Evolutionary conservation across 345 rosid genomes (phyloP).

Genomic region (Syzygium jambos): DNA sequence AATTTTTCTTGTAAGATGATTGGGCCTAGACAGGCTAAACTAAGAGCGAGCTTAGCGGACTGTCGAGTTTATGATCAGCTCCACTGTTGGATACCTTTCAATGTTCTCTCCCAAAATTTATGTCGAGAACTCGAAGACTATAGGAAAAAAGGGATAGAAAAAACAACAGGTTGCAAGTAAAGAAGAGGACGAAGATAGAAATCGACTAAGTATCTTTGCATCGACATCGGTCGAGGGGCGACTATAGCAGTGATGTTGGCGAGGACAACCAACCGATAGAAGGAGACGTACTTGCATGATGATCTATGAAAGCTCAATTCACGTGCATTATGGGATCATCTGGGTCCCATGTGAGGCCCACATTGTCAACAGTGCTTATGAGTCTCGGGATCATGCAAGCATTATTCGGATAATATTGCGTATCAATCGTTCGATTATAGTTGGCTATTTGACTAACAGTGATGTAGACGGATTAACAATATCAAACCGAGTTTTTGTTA

Average conservation of each 20-base stretch:
- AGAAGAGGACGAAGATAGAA: background rate
- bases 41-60: background rate
- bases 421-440: background rate
- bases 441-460: background rate
- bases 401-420: background rate
- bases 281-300: background rate
- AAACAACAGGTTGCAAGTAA: background rate
- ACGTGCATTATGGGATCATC: background rate
- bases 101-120: background rate
- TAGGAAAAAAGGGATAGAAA: background rate
- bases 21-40: background rate
- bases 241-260: background rate
- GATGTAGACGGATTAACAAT: background rate
- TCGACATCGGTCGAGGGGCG: background rate
- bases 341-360: background rate
- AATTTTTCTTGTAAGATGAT: background rate
- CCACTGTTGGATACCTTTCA: background rate
- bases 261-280: background rate
- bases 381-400: background rate
- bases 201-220: background rate
- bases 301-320: background rate
- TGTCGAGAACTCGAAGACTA: accelerated
- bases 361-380: background rate
- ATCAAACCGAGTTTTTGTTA: background rate
- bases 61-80: background rate